These are phyloP conservation scores for Fomitopsis betulina DNA, from an alignment of 1,284 basidiomycete species.

Conservation along the genomic window DNA sequence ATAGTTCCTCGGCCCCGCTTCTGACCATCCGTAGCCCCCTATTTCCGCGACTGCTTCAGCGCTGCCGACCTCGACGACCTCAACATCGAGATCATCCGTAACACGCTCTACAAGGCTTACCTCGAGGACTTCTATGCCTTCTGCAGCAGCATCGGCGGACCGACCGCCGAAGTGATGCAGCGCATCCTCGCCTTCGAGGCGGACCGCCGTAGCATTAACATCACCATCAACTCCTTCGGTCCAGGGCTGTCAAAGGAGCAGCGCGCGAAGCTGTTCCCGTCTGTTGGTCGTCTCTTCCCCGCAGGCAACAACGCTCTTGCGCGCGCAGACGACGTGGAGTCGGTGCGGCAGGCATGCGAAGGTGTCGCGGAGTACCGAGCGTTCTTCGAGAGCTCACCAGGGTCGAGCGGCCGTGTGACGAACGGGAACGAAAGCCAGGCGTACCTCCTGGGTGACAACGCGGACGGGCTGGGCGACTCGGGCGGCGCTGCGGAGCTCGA, in stretches of 20 bases:
- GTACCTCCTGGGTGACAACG: constrained; percentile 24
- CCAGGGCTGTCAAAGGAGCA: constrained; percentile 95
- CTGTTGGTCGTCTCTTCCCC: constrained; percentile 91
- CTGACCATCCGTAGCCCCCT: constrained; percentile 66
- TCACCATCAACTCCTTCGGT: constrained; percentile 98
- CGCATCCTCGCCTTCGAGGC: constrained; percentile 94
- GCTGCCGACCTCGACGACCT: constrained; percentile 97
- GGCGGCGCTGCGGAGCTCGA: constrained; percentile 74
- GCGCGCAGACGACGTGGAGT: constrained; percentile 92
- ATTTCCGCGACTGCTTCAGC: constrained; percentile 94
- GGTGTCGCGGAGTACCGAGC: constrained; percentile 84
- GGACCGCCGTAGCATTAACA: constrained; percentile 95
- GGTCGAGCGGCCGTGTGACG: constrained; percentile 16
- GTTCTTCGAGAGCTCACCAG: constrained; percentile 73
- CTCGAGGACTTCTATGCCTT: constrained; percentile 96
- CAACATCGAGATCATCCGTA: constrained; percentile 99
- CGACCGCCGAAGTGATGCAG: constrained; percentile 89
- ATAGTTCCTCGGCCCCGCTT: background rate
- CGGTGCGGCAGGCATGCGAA: constrained; percentile 88
- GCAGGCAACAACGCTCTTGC: constrained; percentile 95
- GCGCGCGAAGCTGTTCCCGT: constrained; percentile 93
- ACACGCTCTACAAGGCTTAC: constrained; percentile 99
- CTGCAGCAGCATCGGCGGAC: constrained; percentile 74
- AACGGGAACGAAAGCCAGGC: constrained; percentile 31
- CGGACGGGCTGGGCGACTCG: constrained; percentile 39